Percentiles rank a stretch among this genome's conserved stretches.
These are phyloP conservation scores for Syzygium aromaticum DNA, from an alignment of 345 rosid species.

Conservation along the genomic window DNA sequence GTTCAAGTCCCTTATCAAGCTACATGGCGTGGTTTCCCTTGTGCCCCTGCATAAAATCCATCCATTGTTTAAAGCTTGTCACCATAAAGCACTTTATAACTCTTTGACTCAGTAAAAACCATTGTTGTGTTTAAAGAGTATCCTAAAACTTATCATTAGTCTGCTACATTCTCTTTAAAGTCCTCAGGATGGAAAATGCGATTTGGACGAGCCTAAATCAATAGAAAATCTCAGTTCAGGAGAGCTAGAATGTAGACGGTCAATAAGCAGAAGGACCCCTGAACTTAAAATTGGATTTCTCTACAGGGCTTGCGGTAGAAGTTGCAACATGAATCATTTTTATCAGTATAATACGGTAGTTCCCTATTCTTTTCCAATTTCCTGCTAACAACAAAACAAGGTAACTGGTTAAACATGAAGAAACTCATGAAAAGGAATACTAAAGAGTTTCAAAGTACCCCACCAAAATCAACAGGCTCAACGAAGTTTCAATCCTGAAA, in stretches of 20 bases:
- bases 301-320: background rate
- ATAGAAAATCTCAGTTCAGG: background rate
- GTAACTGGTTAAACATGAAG: background rate
- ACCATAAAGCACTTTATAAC: background rate
- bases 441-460: background rate
- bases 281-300: background rate
- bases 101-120: background rate
- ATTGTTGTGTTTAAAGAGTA: background rate
- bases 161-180: background rate
- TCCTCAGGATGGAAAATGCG: background rate
- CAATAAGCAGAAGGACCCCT: background rate
- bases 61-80: background rate
- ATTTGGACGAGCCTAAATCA: background rate
- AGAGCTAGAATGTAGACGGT: background rate
- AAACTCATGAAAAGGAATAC: background rate
- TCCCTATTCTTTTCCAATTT: background rate
- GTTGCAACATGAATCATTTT: background rate
- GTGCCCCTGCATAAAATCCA: constrained; percentile 23
- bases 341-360: background rate
- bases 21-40: constrained; percentile 43
- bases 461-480: background rate
- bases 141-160: background rate
- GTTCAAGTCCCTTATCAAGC: constrained; percentile 19
- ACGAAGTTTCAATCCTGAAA: background rate
- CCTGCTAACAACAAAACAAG: background rate